Conservation (phyloP, 2,329 filamentous ascomycete species). For the Neonectria sp. region DNA sequence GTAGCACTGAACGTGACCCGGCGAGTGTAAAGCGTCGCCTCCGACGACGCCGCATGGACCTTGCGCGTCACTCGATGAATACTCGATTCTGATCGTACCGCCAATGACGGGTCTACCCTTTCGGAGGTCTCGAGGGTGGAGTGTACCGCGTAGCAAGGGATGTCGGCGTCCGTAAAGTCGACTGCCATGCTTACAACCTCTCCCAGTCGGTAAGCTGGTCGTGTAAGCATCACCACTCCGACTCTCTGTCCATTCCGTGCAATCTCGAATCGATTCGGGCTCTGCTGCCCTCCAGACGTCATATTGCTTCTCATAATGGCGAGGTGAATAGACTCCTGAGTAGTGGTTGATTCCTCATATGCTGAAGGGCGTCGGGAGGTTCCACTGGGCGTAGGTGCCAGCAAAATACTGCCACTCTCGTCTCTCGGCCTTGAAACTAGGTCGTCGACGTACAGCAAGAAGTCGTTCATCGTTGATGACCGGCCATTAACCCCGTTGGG, state of each 20-base stretch:
- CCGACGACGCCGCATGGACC: constrained; percentile 82
- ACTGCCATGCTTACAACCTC: constrained; percentile 88
- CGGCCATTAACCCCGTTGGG: constrained; percentile 48
- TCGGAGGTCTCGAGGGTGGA: constrained; percentile 90
- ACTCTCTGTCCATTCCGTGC: constrained; percentile 93
- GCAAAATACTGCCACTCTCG: constrained; percentile 70
- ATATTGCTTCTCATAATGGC: constrained; percentile 89
- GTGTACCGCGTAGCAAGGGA: constrained; percentile 89
- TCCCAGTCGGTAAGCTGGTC: constrained; percentile 90
- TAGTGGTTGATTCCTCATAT: constrained; percentile 72
- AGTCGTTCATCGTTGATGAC: constrained; percentile 71
- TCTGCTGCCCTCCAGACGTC: constrained; percentile 77
- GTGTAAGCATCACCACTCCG: constrained; percentile 88
- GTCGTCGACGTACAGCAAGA: constrained; percentile 83
- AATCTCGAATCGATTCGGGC: constrained; percentile 95
- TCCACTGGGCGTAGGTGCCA: constrained; percentile 78
- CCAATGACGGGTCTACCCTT: constrained; percentile 83
- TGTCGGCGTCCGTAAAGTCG: constrained; percentile 83
- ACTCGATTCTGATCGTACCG: constrained; percentile 87
- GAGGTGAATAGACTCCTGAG: constrained; percentile 90
- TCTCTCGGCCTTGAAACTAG: constrained; percentile 74
- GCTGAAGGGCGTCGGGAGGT: constrained; percentile 70
- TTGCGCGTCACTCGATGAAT: constrained; percentile 90
- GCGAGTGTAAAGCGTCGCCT: constrained; percentile 86
- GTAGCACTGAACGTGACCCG: constrained; percentile 86